A percentile compares a stretch with the other conserved stretches of the same genome.
Evolutionary conservation across 257 asterid genomes (phyloP).

Genomic region (Forsythia suspensa): DNA sequence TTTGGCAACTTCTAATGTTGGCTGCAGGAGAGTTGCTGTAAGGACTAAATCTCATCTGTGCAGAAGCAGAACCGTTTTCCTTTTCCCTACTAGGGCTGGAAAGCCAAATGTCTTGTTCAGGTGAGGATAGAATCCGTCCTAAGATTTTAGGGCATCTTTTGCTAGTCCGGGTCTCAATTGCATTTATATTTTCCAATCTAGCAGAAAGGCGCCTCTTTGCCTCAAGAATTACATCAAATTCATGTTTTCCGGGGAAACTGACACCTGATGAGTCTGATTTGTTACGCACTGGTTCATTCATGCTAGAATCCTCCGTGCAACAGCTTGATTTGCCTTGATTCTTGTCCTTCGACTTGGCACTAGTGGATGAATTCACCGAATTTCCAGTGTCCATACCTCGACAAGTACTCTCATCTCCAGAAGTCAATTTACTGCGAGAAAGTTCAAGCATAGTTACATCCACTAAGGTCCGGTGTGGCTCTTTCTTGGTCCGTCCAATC

Average conservation of each 20-base stretch:
- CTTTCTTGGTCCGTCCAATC: conserved; percentile 44
- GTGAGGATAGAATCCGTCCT: conserved; percentile 55
- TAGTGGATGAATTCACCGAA: conserved; percentile 19
- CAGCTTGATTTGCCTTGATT: conserved; percentile 13
- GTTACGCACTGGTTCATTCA: conserved; percentile 20
- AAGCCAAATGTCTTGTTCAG: conserved; percentile 50
- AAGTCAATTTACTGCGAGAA: not conserved
- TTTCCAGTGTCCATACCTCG: conserved; percentile 20
- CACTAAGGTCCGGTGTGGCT: not conserved
- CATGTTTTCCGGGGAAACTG: conserved; percentile 27
- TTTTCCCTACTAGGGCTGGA: conserved; percentile 40
- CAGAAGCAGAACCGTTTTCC: conserved; percentile 21
- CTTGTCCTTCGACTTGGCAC: conserved; percentile 24
- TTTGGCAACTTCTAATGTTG: not conserved
- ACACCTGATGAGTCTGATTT: conserved; percentile 32
- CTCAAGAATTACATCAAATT: conserved; percentile 59
- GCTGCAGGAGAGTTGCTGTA: conserved; percentile 18
- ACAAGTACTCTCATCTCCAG: conserved; percentile 18
- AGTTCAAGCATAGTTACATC: conserved; percentile 6
- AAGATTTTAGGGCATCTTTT: conserved; percentile 47
- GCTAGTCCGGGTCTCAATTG: conserved; percentile 23
- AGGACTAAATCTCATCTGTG: conserved; percentile 34
- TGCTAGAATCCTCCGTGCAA: conserved; percentile 25
- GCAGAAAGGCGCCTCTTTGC: conserved; percentile 78
- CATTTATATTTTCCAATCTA: conserved; percentile 37